Conservation (phyloP, 2,329 filamentous ascomycete genomes). For the Pyrenophora tritici-repentis region DNA sequence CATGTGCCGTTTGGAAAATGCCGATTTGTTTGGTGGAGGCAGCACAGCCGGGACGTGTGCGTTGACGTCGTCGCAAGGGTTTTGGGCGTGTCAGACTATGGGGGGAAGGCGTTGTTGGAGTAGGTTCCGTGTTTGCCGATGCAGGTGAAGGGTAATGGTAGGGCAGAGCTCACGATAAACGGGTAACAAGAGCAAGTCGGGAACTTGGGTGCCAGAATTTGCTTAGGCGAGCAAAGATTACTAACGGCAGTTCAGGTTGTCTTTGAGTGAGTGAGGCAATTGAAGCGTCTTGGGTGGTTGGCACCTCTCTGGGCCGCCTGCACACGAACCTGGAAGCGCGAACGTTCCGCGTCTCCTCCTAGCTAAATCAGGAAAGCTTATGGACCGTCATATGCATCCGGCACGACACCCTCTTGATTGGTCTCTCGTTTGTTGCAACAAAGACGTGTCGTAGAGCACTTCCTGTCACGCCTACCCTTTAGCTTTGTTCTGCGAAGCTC, state of each 20-base stretch:
- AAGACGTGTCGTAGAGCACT: constrained; percentile 5
- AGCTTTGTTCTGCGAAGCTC: not conserved
- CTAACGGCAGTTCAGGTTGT: constrained; percentile 8
- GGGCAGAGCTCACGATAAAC: constrained; percentile 7
- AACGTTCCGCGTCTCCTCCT: constrained; percentile 27
- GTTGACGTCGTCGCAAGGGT: constrained; percentile 7
- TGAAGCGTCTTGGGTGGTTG: constrained; percentile 21
- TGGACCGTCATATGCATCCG: constrained; percentile 12
- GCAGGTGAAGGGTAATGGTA: constrained; percentile 12
- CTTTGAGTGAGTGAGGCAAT: constrained; percentile 19
- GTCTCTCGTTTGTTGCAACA: constrained; percentile 1
- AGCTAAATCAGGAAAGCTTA: constrained; percentile 23
- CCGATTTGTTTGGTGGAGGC: not conserved
- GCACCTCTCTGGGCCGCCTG: constrained; percentile 15
- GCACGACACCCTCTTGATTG: constrained; percentile 4
- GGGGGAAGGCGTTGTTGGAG: constrained; percentile 13
- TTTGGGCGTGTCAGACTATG: constrained; percentile 14
- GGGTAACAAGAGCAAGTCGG: not conserved
- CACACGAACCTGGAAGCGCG: constrained; percentile 20
- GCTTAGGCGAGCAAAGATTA: constrained; percentile 6
- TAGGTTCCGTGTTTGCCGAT: constrained; percentile 15
- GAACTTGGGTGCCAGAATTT: constrained; percentile 1
- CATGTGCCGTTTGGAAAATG: constrained; percentile 18
- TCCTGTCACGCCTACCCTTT: not conserved
- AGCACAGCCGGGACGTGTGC: not conserved